Evolutionary conservation across 78 protist species (phyloP), one percentile per base, ranked within the genome.

Genomic region (Dictyostelium discoideum): DNA sequence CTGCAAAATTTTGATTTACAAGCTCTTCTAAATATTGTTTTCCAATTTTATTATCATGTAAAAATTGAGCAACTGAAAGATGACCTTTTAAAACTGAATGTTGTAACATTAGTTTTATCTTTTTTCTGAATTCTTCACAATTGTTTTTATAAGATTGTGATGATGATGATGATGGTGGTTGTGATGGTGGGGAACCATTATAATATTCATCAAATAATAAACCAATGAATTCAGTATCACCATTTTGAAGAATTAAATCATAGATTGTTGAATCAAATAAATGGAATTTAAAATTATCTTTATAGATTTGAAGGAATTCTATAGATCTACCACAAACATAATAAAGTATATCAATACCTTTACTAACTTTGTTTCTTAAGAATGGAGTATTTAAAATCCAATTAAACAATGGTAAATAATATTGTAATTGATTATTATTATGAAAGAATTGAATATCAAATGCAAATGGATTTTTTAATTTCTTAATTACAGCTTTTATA

Each of bases 371-470:
- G 4, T 20, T 9, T 22, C 24, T 22, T 65, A 65, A 65, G 10
- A 10, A 65, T 65, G 24, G 29, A 65, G 8, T 9, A 9, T 65
- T 8, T 65, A 65, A 65, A 6, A 65, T 65, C 74, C 74, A 65
- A 65, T 65, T 65, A 65, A 65, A 65, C 29, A 65, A 65, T 65
- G 74, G 74, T 65, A 65, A 65, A 65, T 65, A 65, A n/a, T n/a
- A 0, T 65, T 65, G 29, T 65, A 65, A 24, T 20, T 54, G 65
- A 54, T 54, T 54, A 16, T 54, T 54, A 2, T 16, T 54, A 16
- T 54, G 0, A 16, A 16, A 13, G 65, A 54, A 54, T 54, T 54
- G n/a, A 16, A 54, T 54, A 16, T 54, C 65, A 54, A 54, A 54
- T 54, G 13, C n/a, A 16, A 54, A 54, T 54, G 65, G 65, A 54